A percentile compares a stretch with the other conserved stretches of the same genome.
These are phyloP conservation scores for Tylopilus felleus DNA, from an alignment of 768 basidiomycete species.

Conservation along the genomic window DNA sequence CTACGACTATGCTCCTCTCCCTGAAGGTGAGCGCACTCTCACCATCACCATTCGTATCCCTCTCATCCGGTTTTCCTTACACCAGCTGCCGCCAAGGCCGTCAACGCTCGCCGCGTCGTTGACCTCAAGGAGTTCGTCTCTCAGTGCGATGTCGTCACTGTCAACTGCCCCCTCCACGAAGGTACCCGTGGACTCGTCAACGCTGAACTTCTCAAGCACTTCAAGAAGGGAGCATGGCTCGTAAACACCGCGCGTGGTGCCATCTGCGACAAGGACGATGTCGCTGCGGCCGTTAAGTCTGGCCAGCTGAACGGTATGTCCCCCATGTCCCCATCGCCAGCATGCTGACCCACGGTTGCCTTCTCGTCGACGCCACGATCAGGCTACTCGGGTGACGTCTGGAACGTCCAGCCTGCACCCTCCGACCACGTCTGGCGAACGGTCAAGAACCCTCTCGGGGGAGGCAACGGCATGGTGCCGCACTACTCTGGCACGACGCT, in stretches of 20 bases:
- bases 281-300: conserved; percentile 69
- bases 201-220: conserved; percentile 75
- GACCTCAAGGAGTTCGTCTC: conserved; percentile 63
- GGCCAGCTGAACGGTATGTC: conserved; percentile 64
- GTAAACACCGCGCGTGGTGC: conserved; percentile 94
- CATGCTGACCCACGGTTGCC: neutral
- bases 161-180: conserved; percentile 88
- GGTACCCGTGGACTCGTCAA: conserved; percentile 78
- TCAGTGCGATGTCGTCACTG: conserved; percentile 77
- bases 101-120: conserved; percentile 71
- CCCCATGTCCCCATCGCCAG: neutral
- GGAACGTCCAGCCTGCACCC: conserved; percentile 87
- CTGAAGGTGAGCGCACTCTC: conserved; percentile 41
- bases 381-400: conserved; percentile 58
- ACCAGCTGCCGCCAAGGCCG: conserved; percentile 58
- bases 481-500: conserved; percentile 88
- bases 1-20: conserved; percentile 79
- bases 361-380: neutral
- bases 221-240: conserved; percentile 91
- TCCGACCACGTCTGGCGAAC: conserved; percentile 84
- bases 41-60: neutral
- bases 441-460: conserved; percentile 75
- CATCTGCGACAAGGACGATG: conserved; percentile 81
- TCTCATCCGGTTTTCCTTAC: neutral
- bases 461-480: conserved; percentile 88